Evolutionary conservation across 2,329 filamentous ascomycete species (phyloP).

Genomic region (Myriosclerotinia scirpicola): DNA sequence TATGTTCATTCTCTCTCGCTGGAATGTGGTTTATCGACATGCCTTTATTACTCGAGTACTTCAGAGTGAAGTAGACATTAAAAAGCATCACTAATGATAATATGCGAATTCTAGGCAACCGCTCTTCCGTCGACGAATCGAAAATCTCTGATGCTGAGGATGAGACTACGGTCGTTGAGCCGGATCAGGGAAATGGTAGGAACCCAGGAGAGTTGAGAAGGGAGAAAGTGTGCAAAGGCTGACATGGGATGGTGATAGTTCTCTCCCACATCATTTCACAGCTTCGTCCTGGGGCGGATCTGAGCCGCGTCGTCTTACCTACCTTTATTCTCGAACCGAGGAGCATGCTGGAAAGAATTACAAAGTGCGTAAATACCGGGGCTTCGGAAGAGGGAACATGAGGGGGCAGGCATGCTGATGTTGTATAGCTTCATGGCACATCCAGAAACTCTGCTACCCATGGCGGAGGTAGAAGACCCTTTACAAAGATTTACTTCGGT

Average conservation of each 20-base stretch:
- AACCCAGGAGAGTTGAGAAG: not conserved
- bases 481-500: slow-evolving; percentile 88
- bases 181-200: slow-evolving; percentile 92
- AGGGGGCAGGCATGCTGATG: slow-evolving; percentile 27
- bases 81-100: slow-evolving; percentile 8
- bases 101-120: slow-evolving; percentile 43
- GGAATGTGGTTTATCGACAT: not conserved
- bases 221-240: slow-evolving; percentile 22
- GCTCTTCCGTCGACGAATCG: slow-evolving; percentile 41
- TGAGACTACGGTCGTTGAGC: slow-evolving; percentile 81
- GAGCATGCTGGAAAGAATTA: slow-evolving; percentile 98
- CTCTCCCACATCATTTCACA: slow-evolving; percentile 97
- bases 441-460: slow-evolving; percentile 88
- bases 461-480: slow-evolving; percentile 85
- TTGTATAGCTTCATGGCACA: slow-evolving; percentile 92
- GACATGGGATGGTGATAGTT: slow-evolving; percentile 55
- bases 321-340: slow-evolving; percentile 98
- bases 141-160: slow-evolving; percentile 51
- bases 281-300: slow-evolving; percentile 88
- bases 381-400: not conserved
- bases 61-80: not conserved
- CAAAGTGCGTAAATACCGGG: slow-evolving; percentile 66
- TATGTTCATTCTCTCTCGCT: slow-evolving; percentile 37
- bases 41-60: not conserved
- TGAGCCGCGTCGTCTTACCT: slow-evolving; percentile 90